Evolutionary conservation across 2,329 filamentous ascomycete species (phyloP), one percentile per base, ranked within the genome.

Genomic region (Aspergillus uvarum): DNA sequence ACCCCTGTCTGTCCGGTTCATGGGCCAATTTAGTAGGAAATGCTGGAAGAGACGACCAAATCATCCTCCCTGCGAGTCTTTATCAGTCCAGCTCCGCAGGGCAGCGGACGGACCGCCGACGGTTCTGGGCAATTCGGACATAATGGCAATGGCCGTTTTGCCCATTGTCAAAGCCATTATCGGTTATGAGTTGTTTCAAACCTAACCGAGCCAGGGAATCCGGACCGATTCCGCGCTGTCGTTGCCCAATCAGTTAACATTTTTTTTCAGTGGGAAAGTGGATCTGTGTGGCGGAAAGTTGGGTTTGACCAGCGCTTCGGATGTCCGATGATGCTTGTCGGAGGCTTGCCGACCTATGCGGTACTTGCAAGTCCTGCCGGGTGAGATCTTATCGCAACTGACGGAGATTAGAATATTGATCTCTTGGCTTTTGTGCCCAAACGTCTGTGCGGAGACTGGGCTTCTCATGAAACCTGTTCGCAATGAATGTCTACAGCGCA

Each of bases 91-190:
- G 50, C 42, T 49, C 38, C 22, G 19, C 12, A 22, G 51, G 42
- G 52, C 47, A 35, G 62, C 61, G 61, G 61, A 61, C 21, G 47
- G 24, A 38, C 57, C 57, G 58, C 63, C 59, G 59, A 65, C 51
- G 12, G 50, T 32, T 47, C 16, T 31, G 42, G 38, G 38, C 26
- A 38, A 53, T 22, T 47, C 52, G 47, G 42, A 26, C 29, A 26
- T n/a, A 16, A 14, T 54, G n/a, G 24, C 52, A 54, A 47, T 14
- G 51, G 22, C 51, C 38, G 35, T 29, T 42, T 54, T 35, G 14
- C 22, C 12, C 24, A 8, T n/a, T 10, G 24, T 21, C 38, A 38
- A 21, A 22, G 21, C 19, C 12, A 44, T 35, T 8, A 26, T 26
- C 24, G 52, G 5, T 32, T 31, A 19, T 55, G 21, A 48, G 26